Evolutionary conservation across 345 rosid genomes (phyloP).

Genomic region (Aquilaria yunnanensis): DNA sequence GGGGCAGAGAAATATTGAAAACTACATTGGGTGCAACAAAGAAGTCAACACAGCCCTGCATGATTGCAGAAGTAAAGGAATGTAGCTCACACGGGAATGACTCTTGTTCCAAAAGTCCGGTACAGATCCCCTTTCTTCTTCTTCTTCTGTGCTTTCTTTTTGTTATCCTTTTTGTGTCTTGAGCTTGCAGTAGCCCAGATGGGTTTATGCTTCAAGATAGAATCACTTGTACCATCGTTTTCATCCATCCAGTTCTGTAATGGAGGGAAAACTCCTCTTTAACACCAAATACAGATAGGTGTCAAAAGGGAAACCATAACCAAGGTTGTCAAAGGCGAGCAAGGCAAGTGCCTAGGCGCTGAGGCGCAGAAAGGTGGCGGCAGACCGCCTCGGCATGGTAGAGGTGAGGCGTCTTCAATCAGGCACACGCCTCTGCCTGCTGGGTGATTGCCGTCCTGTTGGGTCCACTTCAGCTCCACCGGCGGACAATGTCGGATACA

Average conservation of each 20-base stretch:
- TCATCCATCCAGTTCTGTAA: constrained; percentile 79
- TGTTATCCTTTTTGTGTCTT: constrained; percentile 44
- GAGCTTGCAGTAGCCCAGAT: constrained; percentile 76
- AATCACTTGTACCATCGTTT: constrained; percentile 63
- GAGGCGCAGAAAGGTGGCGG: too few relatives aligned
- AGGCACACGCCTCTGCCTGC: too few relatives aligned
- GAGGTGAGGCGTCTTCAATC: too few relatives aligned
- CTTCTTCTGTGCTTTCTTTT: constrained; percentile 53
- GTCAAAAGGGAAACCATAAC: constrained; percentile 5
- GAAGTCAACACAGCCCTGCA: too few relatives aligned
- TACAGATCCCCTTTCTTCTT: constrained; percentile 75
- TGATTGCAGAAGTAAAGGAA: constrained; percentile 4
- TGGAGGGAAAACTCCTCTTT: constrained; percentile 18
- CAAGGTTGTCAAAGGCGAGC: neutral
- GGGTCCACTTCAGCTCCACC: too few relatives aligned
- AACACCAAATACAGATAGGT: constrained; percentile 5
- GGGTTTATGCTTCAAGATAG: constrained; percentile 89
- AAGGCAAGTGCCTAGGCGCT: too few relatives aligned
- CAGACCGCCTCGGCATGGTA: too few relatives aligned
- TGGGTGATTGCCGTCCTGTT: too few relatives aligned
- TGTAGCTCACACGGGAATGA: constrained; percentile 85
- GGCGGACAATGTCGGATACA: too few relatives aligned
- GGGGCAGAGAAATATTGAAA: too few relatives aligned
- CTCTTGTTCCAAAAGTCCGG: constrained; percentile 95
- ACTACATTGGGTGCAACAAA: too few relatives aligned